Percentiles rank a stretch among this genome's conserved stretches.
phyloP scores from a whole-genome alignment of 176 grass and related monocot genomes.

The Musa itinerans region DNA sequence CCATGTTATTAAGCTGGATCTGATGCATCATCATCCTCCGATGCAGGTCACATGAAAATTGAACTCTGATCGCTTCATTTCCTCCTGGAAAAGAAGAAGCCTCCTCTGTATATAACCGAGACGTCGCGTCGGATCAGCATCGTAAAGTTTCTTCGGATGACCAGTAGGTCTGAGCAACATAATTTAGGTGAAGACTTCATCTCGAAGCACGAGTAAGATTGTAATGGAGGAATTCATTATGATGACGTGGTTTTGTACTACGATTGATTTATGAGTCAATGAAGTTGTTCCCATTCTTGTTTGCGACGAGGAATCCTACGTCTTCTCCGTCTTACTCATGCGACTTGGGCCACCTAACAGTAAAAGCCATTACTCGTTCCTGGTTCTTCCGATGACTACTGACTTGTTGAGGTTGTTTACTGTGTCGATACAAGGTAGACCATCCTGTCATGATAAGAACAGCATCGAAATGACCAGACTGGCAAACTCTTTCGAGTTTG shows the following conservation, averaged over 20 bases:
- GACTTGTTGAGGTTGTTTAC: no score
- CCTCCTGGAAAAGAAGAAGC: neutral
- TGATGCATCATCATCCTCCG: slow-evolving; percentile 7
- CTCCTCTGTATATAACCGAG: slow-evolving; percentile 24
- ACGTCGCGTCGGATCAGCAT: neutral
- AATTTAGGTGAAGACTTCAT: slow-evolving; percentile 3
- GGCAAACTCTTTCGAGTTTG: no score
- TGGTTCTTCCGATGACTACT: no score
- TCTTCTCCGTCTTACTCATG: no score
- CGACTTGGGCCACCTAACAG: no score
- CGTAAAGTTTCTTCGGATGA: neutral
- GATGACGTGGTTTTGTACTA: slow-evolving; percentile 6
- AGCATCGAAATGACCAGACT: no score
- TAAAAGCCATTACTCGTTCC: no score
- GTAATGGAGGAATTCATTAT: neutral
- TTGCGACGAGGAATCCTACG: no score
- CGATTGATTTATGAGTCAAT: neutral
- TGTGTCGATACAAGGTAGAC: no score
- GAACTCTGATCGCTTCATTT: slow-evolving; percentile 23
- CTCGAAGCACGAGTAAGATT: neutral
- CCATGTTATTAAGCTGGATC: neutral
- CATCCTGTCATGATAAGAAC: no score
- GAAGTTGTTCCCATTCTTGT: no score
- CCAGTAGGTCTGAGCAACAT: neutral
- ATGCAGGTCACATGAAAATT: slow-evolving; percentile 17